Evolutionary conservation across 1,284 basidiomycete genomes (phyloP).

Genomic region (Tilletia horrida): DNA sequence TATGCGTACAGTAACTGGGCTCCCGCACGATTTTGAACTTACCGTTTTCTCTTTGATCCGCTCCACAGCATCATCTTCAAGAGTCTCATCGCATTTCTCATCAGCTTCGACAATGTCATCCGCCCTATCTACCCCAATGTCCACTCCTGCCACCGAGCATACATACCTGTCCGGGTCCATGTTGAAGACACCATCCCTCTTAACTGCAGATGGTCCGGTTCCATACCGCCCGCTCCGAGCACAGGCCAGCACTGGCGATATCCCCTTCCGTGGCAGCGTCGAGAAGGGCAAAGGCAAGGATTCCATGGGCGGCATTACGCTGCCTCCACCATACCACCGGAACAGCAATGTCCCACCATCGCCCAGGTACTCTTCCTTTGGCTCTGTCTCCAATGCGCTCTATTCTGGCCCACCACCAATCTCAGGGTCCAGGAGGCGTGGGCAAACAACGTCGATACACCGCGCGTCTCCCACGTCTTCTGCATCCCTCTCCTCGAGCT

Average conservation of each 20-base stretch:
- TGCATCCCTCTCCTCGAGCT: not conserved
- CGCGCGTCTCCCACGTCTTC: not conserved
- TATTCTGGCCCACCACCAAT: not conserved
- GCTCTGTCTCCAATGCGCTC: slow-evolving; percentile 6
- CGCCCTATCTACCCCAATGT: slow-evolving; percentile 2
- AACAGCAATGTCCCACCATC: not conserved
- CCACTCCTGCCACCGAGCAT: slow-evolving; percentile 15
- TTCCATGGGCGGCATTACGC: not conserved
- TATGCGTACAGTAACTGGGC: too few relatives aligned
- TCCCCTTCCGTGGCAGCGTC: not conserved
- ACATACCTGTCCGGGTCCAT: slow-evolving; percentile 10
- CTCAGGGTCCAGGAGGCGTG: not conserved
- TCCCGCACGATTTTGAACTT: too few relatives aligned
- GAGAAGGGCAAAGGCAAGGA: slow-evolving; percentile 3
- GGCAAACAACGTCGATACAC: not conserved
- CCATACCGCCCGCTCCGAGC: slow-evolving; percentile 6
- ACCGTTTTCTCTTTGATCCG: not conserved
- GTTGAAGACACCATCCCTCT: not conserved
- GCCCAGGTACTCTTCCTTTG: slow-evolving; percentile 12
- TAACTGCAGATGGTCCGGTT: slow-evolving; percentile 2
- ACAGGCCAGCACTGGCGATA: slow-evolving; percentile 6
- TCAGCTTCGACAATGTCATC: slow-evolving; percentile 5
- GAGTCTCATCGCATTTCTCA: slow-evolving; percentile 13
- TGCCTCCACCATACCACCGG: not conserved
- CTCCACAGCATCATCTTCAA: not conserved